Conservation (phyloP, 345 rosid genomes). For the Lumnitzera littorea region DNA sequence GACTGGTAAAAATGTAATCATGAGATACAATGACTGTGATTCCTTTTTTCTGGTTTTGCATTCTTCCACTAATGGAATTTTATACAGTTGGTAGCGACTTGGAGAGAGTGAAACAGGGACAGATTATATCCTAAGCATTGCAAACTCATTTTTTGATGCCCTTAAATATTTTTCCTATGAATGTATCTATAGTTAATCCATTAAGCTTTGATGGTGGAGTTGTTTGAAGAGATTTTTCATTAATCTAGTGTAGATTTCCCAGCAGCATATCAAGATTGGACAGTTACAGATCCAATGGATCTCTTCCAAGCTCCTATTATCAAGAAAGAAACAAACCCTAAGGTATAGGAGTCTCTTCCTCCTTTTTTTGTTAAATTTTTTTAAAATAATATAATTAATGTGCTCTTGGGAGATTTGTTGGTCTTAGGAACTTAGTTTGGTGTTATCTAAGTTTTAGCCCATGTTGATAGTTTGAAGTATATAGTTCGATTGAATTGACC, state of each 20-base stretch:
- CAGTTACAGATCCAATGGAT: conserved; percentile 56
- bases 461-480: too few species aligned
- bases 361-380: background rate
- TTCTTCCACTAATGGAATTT: too few species aligned
- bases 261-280: conserved; percentile 69
- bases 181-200: background rate
- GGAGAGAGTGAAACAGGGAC: too few species aligned
- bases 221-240: conserved; percentile 5
- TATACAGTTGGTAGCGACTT: too few species aligned
- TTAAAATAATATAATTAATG: background rate
- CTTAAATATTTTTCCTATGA: background rate
- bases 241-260: conserved; percentile 90
- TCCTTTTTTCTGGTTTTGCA: too few species aligned
- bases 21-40: too few species aligned
- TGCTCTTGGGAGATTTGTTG: background rate
- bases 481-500: too few species aligned
- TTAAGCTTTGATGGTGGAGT: too few species aligned
- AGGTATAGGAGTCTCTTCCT: conserved; percentile 29
- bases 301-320: conserved; percentile 67
- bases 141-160: too few species aligned
- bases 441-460: background rate
- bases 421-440: background rate
- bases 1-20: background rate
- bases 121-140: too few species aligned
- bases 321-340: conserved; percentile 76